Evolutionary conservation across 306 rosid genomes (phyloP).

Genomic region (Cucumis sativus): DNA sequence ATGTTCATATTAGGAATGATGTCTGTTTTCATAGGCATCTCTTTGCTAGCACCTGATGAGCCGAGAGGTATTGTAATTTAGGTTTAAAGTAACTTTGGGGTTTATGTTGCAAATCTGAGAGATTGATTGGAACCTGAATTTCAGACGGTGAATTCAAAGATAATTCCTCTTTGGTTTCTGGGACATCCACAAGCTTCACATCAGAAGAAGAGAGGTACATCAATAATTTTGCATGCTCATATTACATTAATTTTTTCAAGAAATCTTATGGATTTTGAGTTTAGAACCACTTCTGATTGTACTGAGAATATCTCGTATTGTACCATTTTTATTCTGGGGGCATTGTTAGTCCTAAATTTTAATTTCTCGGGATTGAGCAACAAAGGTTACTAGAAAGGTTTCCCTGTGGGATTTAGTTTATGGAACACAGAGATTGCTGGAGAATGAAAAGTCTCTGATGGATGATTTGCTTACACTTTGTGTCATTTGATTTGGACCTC

Average conservation of each 20-base stretch:
- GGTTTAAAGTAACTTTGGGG: constrained; percentile 5
- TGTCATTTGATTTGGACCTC: neutral
- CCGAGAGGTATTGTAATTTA: constrained; percentile 49
- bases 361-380: neutral
- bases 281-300: neutral
- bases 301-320: neutral
- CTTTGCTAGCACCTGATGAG: constrained; percentile 94
- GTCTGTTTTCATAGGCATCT: constrained; percentile 87
- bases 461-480: neutral
- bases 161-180: constrained; percentile 37
- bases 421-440: neutral
- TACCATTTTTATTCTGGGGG: neutral
- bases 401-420: neutral
- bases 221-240: neutral
- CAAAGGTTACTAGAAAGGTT: neutral
- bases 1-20: constrained; percentile 87
- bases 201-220: constrained; percentile 56
- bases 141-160: constrained; percentile 69
- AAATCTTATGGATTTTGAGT: neutral
- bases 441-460: neutral
- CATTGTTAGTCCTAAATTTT: neutral
- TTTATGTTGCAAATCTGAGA: constrained; percentile 8
- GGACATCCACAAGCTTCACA: constrained; percentile 44
- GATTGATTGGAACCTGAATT: constrained; percentile 16
- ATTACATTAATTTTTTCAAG: neutral